These are phyloP conservation scores for Phytopythium aichiense DNA, from an alignment of 352 stramenopile genomes.

Conservation along the genomic window DNA sequence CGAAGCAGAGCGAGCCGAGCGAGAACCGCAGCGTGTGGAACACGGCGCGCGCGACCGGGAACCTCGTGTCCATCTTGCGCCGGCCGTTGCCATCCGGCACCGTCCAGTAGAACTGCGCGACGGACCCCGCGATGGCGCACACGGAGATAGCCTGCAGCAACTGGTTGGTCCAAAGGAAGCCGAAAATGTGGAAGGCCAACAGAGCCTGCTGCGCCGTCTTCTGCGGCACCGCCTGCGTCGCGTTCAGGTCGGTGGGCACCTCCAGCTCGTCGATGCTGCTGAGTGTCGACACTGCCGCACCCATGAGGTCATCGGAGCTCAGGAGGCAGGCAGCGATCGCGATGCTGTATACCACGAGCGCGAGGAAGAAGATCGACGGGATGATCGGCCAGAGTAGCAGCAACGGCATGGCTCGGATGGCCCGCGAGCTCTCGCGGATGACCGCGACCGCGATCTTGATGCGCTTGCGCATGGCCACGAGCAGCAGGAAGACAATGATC, in stretches of 20 bases:
- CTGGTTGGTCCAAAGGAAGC: slow-evolving; percentile 95
- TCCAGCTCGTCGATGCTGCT: neutral
- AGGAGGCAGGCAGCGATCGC: slow-evolving; percentile 51
- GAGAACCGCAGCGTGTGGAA: slow-evolving; percentile 85
- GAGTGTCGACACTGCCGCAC: neutral
- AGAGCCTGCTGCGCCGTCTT: slow-evolving; percentile 53
- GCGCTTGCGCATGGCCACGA: slow-evolving; percentile 67
- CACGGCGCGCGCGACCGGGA: slow-evolving; percentile 61
- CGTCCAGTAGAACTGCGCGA: slow-evolving; percentile 93
- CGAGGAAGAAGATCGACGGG: slow-evolving; percentile 48
- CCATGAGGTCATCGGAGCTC: slow-evolving; percentile 50
- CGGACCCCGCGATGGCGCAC: slow-evolving; percentile 89
- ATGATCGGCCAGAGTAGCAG: slow-evolving; percentile 61
- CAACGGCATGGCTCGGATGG: slow-evolving; percentile 52
- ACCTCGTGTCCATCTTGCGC: slow-evolving; percentile 41
- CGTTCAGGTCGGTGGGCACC: slow-evolving; percentile 16
- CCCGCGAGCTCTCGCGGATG: slow-evolving; percentile 63
- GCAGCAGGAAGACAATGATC: slow-evolving; percentile 40
- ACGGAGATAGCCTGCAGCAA: slow-evolving; percentile 95
- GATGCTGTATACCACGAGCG: slow-evolving; percentile 53
- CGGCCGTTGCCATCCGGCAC: slow-evolving; percentile 21
- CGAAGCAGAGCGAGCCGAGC: slow-evolving; percentile 94
- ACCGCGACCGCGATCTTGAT: slow-evolving; percentile 68
- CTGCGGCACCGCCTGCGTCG: slow-evolving; percentile 25
- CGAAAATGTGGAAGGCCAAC: slow-evolving; percentile 89